A percentile compares a stretch with the other conserved stretches of the same genome.
phyloP scores from a whole-genome alignment of 2,329 filamentous ascomycete genomes.

The Cladosporium phlei region DNA sequence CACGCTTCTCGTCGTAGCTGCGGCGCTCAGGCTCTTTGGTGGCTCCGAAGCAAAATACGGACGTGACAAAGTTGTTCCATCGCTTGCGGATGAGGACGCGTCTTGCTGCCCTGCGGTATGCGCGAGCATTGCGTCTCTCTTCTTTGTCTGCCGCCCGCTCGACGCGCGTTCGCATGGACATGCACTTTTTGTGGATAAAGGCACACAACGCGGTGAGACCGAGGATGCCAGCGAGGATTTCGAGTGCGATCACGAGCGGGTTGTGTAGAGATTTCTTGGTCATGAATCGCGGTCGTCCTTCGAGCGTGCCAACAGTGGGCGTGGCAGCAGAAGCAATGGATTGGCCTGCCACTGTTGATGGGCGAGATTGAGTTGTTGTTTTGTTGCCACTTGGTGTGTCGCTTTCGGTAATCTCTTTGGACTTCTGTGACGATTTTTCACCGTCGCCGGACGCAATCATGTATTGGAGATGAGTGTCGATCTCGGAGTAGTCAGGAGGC shows the following conservation, averaged over 20 bases:
- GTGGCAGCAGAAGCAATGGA: too few relatives aligned
- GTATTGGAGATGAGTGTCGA: slow-evolving; percentile 19
- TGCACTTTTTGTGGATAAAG: slow-evolving; percentile 45
- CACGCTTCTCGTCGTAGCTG: slow-evolving; percentile 51
- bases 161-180: slow-evolving; percentile 46
- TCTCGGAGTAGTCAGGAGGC: slow-evolving; percentile 20
- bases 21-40: slow-evolving; percentile 32
- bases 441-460: slow-evolving; percentile 19
- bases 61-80: slow-evolving; percentile 37
- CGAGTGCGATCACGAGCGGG: slow-evolving; percentile 32
- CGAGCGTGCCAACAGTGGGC: slow-evolving; percentile 3
- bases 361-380: neutral
- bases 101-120: slow-evolving; percentile 51
- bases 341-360: neutral
- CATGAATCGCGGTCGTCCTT: slow-evolving; percentile 4
- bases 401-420: slow-evolving; percentile 7
- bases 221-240: slow-evolving; percentile 41
- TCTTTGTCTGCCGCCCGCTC: slow-evolving; percentile 52
- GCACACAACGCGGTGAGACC: slow-evolving; percentile 42
- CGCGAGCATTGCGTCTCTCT: slow-evolving; percentile 48
- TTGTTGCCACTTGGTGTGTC: neutral
- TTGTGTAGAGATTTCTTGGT: slow-evolving; percentile 7
- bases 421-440: slow-evolving; percentile 10
- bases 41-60: slow-evolving; percentile 29
- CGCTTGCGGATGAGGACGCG: slow-evolving; percentile 48